A percentile compares a stretch with the other conserved stretches of the same genome.
Evolutionary conservation across 495 filamentous ascomycete genomes (phyloP).

Genomic region (Xylaria scruposa): DNA sequence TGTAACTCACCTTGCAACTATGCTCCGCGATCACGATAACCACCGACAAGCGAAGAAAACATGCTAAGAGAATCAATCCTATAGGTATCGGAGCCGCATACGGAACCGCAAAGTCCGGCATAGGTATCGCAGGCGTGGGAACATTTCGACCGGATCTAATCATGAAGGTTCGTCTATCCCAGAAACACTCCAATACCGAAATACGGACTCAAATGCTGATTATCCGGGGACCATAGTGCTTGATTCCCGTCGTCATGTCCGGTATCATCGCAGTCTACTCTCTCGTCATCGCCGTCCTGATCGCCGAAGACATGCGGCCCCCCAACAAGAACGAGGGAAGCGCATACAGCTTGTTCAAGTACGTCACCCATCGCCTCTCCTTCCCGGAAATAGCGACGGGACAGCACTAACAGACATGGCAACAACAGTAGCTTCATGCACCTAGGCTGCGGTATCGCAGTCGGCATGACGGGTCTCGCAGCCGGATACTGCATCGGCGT

Average conservation of each 20-base stretch:
- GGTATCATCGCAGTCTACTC: constrained; percentile 99
- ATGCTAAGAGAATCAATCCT: constrained; percentile 31
- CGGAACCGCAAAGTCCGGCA: constrained; percentile 95
- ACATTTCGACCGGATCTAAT: constrained; percentile 93
- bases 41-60: not conserved
- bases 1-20: no score
- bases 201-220: not conserved
- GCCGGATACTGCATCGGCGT: constrained; percentile 96
- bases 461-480: constrained; percentile 91
- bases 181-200: not conserved
- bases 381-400: no score
- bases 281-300: constrained; percentile 94
- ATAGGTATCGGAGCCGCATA: constrained; percentile 92
- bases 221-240: constrained; percentile 61
- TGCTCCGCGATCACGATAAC: no score
- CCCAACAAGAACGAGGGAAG: constrained; percentile 51
- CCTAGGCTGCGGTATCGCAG: constrained; percentile 86
- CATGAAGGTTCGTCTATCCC: constrained; percentile 79
- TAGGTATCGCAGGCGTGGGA: constrained; percentile 93
- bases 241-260: constrained; percentile 98
- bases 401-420: constrained; percentile 32
- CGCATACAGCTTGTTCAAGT: constrained; percentile 84
- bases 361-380: constrained; percentile 38
- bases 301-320: constrained; percentile 80
- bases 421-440: constrained; percentile 82